Conservation (phyloP, 768 basidiomycete species). For the Hypholoma fasciculare region DNA sequence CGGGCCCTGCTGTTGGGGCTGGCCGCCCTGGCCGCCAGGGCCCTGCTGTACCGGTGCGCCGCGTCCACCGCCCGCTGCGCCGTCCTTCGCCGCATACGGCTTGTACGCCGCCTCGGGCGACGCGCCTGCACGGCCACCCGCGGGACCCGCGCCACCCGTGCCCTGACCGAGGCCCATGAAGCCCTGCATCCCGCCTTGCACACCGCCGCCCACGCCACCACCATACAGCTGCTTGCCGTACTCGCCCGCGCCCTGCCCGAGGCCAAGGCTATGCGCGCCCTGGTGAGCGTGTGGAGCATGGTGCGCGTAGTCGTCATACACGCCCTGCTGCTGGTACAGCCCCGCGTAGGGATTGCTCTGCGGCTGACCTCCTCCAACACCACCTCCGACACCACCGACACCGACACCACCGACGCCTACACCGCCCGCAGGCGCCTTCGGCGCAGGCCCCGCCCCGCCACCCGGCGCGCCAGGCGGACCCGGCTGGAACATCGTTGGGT, state of each 20-base stretch:
- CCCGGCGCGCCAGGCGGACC: conserved; percentile 64
- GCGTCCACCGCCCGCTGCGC: conserved; percentile 46
- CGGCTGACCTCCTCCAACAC: conserved; percentile 34
- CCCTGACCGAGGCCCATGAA: conserved; percentile 64
- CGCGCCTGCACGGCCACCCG: conserved; percentile 51
- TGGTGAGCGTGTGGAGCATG: conserved; percentile 60
- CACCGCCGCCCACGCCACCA: conserved; percentile 31
- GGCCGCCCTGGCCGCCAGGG: conserved; percentile 55
- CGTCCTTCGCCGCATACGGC: conserved; percentile 71
- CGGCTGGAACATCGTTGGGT: conserved; percentile 74
- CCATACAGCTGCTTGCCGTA: too few species aligned
- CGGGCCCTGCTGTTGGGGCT: conserved; percentile 50
- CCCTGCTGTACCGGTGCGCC: conserved; percentile 44
- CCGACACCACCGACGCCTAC: conserved; percentile 31
- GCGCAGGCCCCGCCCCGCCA: conserved; percentile 56
- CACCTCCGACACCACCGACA: too few species aligned
- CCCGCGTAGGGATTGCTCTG: conserved; percentile 63
- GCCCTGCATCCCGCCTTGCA: conserved; percentile 59
- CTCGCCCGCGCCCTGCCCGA: conserved; percentile 30
- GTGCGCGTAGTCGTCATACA: conserved; percentile 49
- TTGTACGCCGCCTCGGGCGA: conserved; percentile 80
- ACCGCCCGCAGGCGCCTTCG: conserved; percentile 63
- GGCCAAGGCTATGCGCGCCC: conserved; percentile 40
- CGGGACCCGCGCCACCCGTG: conserved; percentile 35
- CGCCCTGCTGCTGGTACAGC: conserved; percentile 64